These are phyloP conservation scores for Saturnispora kantuleensis DNA, from an alignment of 805 yeast species.

Conservation along the genomic window DNA sequence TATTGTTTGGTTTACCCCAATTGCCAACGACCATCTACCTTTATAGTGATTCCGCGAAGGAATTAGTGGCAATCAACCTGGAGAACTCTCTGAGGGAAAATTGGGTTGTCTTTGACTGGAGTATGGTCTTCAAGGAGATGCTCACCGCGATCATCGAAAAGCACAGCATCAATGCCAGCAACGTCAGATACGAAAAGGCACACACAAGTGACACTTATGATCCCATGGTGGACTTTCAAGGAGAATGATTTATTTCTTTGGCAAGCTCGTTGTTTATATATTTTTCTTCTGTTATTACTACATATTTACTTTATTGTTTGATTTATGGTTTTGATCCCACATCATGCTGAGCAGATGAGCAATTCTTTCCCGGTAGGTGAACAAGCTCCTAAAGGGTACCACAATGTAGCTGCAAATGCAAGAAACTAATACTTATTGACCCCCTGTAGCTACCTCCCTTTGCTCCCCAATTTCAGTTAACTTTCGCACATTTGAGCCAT, in stretches of 20 bases:
- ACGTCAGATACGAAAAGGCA: constrained; percentile 18
- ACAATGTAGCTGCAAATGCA: no score
- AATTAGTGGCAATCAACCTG: constrained; percentile 25
- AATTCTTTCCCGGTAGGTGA: no score
- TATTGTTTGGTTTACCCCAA: constrained; percentile 65
- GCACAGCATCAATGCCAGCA: constrained; percentile 27
- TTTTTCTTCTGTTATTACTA: background rate
- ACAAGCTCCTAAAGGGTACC: no score
- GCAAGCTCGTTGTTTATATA: background rate
- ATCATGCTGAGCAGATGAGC: no score
- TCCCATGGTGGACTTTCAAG: constrained; percentile 26
- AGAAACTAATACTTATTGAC: no score
- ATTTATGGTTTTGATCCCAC: no score
- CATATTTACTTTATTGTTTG: background rate
- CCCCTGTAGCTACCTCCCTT: no score
- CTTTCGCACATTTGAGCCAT: no score
- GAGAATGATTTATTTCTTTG: background rate
- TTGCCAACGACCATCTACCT: constrained; percentile 60
- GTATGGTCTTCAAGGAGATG: constrained; percentile 29
- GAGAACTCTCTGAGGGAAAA: constrained; percentile 24
- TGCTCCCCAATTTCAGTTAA: no score
- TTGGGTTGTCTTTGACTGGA: constrained; percentile 28
- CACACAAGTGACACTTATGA: constrained; percentile 19
- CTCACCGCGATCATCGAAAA: constrained; percentile 24
- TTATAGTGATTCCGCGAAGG: constrained; percentile 24